Conservation (phyloP, 257 asterid genomes). For the Cynanchum wilfordii region DNA sequence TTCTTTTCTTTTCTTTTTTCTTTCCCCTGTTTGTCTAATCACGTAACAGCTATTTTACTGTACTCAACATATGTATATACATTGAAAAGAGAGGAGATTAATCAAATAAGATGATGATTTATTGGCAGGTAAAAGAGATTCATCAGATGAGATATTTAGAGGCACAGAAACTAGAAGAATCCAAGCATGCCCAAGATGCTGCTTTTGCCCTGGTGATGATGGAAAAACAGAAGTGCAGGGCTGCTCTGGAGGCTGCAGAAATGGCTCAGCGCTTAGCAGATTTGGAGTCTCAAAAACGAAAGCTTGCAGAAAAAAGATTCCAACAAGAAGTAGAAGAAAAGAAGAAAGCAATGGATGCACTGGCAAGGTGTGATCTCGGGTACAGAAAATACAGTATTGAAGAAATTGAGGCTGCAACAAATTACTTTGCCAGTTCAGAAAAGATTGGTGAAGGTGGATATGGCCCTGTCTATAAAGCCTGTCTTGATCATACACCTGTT, state of each 20-base stretch:
- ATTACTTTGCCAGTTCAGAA: constrained; percentile 46
- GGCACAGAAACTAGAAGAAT: constrained; percentile 38
- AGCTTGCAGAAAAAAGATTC: constrained; percentile 50
- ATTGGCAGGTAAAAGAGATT: constrained; percentile 40
- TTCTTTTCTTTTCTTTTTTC: no score
- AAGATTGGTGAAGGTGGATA: constrained; percentile 98
- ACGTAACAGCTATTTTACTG: neutral
- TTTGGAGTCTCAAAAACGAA: constrained; percentile 58
- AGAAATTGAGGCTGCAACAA: constrained; percentile 71
- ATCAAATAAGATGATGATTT: neutral
- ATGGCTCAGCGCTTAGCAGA: constrained; percentile 72
- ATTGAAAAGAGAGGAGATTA: neutral
- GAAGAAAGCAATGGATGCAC: constrained; percentile 56
- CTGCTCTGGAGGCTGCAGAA: constrained; percentile 69
- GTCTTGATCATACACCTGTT: constrained; percentile 70
- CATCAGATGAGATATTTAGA: constrained; percentile 37
- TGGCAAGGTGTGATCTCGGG: constrained; percentile 33
- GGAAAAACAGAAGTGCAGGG: constrained; percentile 68
- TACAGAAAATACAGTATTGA: constrained; percentile 54
- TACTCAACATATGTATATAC: neutral
- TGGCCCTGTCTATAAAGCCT: constrained; percentile 71
- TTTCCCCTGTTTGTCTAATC: no score
- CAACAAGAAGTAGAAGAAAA: constrained; percentile 50
- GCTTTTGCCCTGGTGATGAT: constrained; percentile 51
- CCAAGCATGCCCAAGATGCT: constrained; percentile 37